Evolutionary conservation across 805 yeast species (phyloP).

Genomic region (Candida patagonica): DNA sequence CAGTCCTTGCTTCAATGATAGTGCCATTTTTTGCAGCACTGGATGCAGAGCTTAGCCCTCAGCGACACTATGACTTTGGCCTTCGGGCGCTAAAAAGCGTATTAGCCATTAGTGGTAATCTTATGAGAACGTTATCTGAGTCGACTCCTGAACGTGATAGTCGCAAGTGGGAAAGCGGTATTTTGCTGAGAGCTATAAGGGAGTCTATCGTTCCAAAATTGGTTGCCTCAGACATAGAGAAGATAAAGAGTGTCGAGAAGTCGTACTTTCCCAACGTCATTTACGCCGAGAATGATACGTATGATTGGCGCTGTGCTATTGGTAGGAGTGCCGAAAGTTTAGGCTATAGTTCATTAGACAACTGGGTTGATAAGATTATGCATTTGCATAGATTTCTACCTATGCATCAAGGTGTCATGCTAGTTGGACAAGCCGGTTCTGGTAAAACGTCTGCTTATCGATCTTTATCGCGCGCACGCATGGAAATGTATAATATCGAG

Average conservation of each 20-base stretch:
- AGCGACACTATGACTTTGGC: constrained; percentile 85
- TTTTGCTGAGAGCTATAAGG: constrained; percentile 44
- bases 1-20: constrained; percentile 35
- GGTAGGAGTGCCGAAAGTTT: constrained; percentile 18
- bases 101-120: constrained; percentile 47
- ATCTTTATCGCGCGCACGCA: constrained; percentile 39
- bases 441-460: constrained; percentile 61
- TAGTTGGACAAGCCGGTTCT: constrained; percentile 66
- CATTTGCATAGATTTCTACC: constrained; percentile 56
- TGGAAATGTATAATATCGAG: constrained; percentile 29
- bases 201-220: constrained; percentile 65
- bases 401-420: constrained; percentile 68
- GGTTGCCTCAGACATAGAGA: constrained; percentile 38
- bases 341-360: constrained; percentile 29
- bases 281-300: constrained; percentile 20
- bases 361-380: constrained; percentile 45
- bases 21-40: constrained; percentile 48
- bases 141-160: not conserved
- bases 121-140: constrained; percentile 26
- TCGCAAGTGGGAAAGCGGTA: constrained; percentile 8
- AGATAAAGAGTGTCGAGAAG: constrained; percentile 27
- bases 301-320: constrained; percentile 24
- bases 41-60: constrained; percentile 35
- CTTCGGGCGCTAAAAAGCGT: constrained; percentile 69
- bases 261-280: constrained; percentile 14